Evolutionary conservation across 371 early-diverging fungal genomes (phyloP), one percentile per base, ranked within the genome.

Genomic region (Dichotomocladium elegans): DNA sequence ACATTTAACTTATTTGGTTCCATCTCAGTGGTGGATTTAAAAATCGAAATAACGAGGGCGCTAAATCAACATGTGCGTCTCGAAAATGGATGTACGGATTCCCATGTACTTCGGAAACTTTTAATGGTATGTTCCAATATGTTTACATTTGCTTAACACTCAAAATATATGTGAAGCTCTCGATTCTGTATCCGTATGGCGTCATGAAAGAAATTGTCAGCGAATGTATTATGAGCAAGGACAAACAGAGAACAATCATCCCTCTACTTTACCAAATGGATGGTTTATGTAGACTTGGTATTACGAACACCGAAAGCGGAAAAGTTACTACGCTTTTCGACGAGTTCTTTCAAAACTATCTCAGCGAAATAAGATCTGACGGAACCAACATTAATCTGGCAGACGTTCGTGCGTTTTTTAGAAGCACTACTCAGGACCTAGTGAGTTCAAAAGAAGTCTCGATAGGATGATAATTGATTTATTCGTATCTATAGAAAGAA

Each of bases 101-200:
- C 25, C 28, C n/a, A n/a, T 28, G 26, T 35, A 22, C 3, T 48
- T 8, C 37, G 30, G 15, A 47, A 60, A 8, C 28, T 59, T 15
- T 26, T 25, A 21, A 25, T 22, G 11, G 59, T 59, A 41, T 37
- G 58, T 41, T 5, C n/a, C n/a, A 31, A 2, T 7, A 17, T 10
- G 14, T 5, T 48, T 24, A n/a, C n/a, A n/a, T n/a, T n/a, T n/a
- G n/a, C n/a, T n/a, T n/a, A n/a, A n/a, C n/a, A n/a, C n/a, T n/a
- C n/a, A n/a, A n/a, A n/a, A n/a, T n/a, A n/a, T n/a, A n/a, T 21
- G 1, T 17, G 21, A 10, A 67, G 68, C 34, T 68, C 9, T 57
- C 61, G n/a, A 40, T 64, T 0, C 27, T 68, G 35, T 58, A 59
- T 55, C 68, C 68, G 1, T 61, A 55, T 9, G 31, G 55, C 22